Evolutionary conservation across 495 filamentous ascomycete genomes (phyloP).

Genomic region (Corynascus novoguineensis): DNA sequence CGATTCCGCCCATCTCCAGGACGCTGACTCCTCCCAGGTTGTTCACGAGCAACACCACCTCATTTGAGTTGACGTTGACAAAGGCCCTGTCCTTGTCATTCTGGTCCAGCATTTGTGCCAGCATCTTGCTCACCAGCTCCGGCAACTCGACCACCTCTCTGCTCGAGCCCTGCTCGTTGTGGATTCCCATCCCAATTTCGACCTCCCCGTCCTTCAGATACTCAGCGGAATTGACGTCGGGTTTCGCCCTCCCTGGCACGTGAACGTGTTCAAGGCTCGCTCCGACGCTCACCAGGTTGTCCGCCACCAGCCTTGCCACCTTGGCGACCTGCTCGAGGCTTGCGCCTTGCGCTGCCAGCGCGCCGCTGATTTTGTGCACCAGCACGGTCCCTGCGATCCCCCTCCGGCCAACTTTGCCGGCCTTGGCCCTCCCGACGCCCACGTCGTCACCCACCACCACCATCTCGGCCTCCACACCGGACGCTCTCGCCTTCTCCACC

Average conservation of each 20-base stretch:
- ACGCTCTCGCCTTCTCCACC: constrained; percentile 83
- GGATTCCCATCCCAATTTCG: constrained; percentile 97
- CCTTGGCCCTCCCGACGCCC: constrained; percentile 74
- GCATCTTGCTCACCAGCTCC: constrained; percentile 70
- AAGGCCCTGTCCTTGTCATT: constrained; percentile 78
- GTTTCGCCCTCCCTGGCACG: constrained; percentile 66
- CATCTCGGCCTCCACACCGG: constrained; percentile 79
- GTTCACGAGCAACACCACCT: constrained; percentile 77
- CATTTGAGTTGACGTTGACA: constrained; percentile 58
- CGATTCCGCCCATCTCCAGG: constrained; percentile 84
- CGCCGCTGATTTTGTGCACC: constrained; percentile 83
- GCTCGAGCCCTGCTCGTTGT: constrained; percentile 88
- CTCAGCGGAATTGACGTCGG: constrained; percentile 47
- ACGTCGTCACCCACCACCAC: constrained; percentile 95
- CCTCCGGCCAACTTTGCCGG: constrained; percentile 85
- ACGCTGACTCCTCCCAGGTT: constrained; percentile 90
- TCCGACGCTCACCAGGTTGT: constrained; percentile 81
- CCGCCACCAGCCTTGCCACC: constrained; percentile 64
- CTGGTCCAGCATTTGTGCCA: constrained; percentile 71
- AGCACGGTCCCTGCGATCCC: constrained; percentile 89
- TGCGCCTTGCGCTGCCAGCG: constrained; percentile 68
- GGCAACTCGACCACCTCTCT: constrained; percentile 60
- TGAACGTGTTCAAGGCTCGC: constrained; percentile 85
- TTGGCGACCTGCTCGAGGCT: constrained; percentile 60
- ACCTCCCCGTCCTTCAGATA: constrained; percentile 63